These are phyloP conservation scores for Medicago lupulina DNA, from an alignment of 306 rosid species.

Conservation along the genomic window DNA sequence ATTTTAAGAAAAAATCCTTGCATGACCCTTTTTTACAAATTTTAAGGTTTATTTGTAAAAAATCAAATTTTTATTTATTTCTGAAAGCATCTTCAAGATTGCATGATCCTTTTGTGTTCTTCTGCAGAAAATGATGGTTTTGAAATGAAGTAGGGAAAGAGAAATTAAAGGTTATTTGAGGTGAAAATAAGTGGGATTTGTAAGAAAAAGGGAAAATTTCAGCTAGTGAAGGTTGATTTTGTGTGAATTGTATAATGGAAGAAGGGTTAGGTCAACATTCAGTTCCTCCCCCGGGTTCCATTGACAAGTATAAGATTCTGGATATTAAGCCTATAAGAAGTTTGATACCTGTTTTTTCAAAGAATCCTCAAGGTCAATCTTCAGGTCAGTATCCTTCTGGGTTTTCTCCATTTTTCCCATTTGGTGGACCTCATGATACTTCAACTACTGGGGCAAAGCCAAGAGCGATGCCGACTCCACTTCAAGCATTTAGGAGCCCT, in stretches of 20 bases:
- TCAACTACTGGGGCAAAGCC: conserved; percentile 9
- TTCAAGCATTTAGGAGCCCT: conserved; percentile 38
- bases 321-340: conserved; percentile 69
- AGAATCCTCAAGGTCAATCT: conserved; percentile 43
- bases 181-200: neutral
- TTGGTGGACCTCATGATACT: conserved; percentile 50
- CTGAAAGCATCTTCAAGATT: conserved; percentile 25
- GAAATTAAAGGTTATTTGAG: conserved; percentile 18
- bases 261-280: conserved; percentile 50
- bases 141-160: conserved; percentile 37
- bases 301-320: conserved; percentile 62
- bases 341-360: conserved; percentile 62
- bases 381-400: conserved; percentile 53
- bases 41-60: neutral
- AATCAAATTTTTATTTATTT: neutral
- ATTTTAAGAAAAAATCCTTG: conserved; percentile 10
- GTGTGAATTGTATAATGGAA: conserved; percentile 49
- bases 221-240: conserved; percentile 21
- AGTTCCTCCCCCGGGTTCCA: conserved; percentile 52
- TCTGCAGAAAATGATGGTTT: conserved; percentile 37
- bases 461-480: conserved; percentile 42
- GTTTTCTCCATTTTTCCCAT: conserved; percentile 63
- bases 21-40: conserved; percentile 37
- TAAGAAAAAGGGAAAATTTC: neutral
- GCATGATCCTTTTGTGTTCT: conserved; percentile 38